Conservation (phyloP, 768 basidiomycete genomes). For the Leccinum barrowsii region DNA sequence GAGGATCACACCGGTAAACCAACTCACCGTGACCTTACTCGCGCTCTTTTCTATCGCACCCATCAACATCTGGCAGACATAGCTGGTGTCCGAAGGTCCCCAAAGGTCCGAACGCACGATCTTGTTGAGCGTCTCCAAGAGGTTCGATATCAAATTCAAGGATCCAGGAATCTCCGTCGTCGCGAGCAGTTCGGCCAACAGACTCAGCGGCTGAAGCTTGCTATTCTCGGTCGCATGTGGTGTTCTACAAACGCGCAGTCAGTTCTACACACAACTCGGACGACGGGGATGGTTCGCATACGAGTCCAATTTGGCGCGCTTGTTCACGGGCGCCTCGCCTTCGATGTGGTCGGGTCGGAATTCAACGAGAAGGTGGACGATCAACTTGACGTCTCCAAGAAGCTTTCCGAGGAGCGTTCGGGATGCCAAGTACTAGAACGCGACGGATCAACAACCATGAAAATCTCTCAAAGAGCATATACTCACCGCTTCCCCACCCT, state of each 20-base stretch:
- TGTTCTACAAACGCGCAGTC: conserved; percentile 1
- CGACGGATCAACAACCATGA: not conserved
- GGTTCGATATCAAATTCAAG: conserved; percentile 61
- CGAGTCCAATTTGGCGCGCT: conserved; percentile 62
- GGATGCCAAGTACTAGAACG: conserved; percentile 39
- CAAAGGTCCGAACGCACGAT: conserved; percentile 55
- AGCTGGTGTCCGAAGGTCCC: conserved; percentile 64
- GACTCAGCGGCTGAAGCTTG: conserved; percentile 45
- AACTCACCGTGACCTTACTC: conserved; percentile 49
- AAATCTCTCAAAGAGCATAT: not conserved
- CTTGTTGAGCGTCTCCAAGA: conserved; percentile 70
- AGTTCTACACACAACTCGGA: not conserved
- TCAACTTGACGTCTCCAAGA: conserved; percentile 48
- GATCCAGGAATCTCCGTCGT: conserved; percentile 65
- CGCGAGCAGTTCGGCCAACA: conserved; percentile 69
- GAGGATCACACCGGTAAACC: not conserved
- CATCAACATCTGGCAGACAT: conserved; percentile 81
- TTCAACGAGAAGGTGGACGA: conserved; percentile 47
- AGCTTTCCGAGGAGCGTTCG: conserved; percentile 49
- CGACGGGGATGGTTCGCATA: conserved; percentile 39
- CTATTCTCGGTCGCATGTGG: conserved; percentile 34
- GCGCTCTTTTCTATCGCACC: conserved; percentile 71
- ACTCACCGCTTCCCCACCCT: conserved; percentile 49
- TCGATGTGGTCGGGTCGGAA: conserved; percentile 46
- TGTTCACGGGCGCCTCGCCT: conserved; percentile 48